Conservation (phyloP, 225 moss, liverwort and hornwort species). For the Pseudoscleropodium purum region DNA sequence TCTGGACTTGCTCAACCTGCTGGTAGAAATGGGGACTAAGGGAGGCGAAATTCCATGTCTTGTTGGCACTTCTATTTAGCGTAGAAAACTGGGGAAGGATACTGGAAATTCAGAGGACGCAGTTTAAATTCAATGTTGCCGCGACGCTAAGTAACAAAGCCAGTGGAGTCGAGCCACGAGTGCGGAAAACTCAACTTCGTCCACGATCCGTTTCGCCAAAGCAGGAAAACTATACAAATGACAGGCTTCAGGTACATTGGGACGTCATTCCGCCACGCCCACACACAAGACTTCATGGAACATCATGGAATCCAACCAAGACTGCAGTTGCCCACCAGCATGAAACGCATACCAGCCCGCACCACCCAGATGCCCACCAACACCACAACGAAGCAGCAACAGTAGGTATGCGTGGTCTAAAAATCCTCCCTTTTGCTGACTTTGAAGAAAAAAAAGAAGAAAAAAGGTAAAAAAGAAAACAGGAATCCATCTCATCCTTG, state of each 20-base stretch:
- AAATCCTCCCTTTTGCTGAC: slow-evolving; percentile 13
- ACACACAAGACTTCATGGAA: not conserved
- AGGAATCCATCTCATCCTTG: slow-evolving; percentile 3
- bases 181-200: not conserved
- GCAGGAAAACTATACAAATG: not conserved
- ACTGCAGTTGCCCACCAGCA: not conserved
- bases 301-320: not conserved
- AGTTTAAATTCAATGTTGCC: not conserved
- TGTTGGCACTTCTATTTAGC: not conserved
- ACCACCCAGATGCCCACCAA: not conserved
- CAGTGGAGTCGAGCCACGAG: not conserved
- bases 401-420: not conserved
- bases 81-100: not conserved
- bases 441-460: not conserved
- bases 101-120: too few species aligned
- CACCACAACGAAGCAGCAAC: not conserved
- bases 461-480: not conserved
- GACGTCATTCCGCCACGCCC: not conserved
- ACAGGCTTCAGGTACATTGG: not conserved
- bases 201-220: not conserved
- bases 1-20: not conserved
- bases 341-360: not conserved
- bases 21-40: not conserved
- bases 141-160: not conserved
- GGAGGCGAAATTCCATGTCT: not conserved